Base-by-base conservation (phyloP, 2,329 filamentous ascomycete species). In the Dactylellina cionopaga region DNA sequence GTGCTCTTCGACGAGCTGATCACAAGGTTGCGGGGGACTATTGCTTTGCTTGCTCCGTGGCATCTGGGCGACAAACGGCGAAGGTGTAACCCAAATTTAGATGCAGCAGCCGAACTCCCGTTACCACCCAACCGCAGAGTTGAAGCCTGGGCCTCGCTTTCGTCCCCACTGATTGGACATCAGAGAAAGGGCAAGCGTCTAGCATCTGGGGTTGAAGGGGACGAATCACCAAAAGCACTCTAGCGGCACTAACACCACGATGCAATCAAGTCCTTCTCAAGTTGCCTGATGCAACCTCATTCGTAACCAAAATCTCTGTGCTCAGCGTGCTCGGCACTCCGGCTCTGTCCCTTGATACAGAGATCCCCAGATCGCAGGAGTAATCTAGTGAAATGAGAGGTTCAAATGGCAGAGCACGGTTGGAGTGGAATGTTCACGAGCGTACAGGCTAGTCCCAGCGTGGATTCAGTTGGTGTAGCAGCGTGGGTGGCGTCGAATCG, bases 231-330 rank as follows among this genome's bases (percentile, higher is more conserved):
- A 24, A 62, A 70, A 47, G 24, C 5, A 27, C 24, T 33, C 41
- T 63, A 70, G 65, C 31, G 49, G 31, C 3, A 31, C 24, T 17
- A 4, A 11, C 6, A 17, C 43, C 13, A 29, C 29, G 24, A 59
- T 70, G 55, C 47, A 60, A 55, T 54, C 24, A 31, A 37, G 39
- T 19, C n/a, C 55, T 70, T 62, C 39, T 62, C 55, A 49, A 62
- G 47, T 63, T 70, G 56, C 65, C 65, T 22, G 56, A 70, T 70
- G 56, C 56, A 70, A 70, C 65, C 39, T 55, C 47, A 69, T 60
- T 39, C 54, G 55, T 47, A 69, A 62, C 64, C 65, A 9, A 6
- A 22, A 7, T 47, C 15, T 27, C 9, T 46, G n/a, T n/a, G 33
- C 22, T 47, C 37, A 29, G 49, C 33, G 31, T 56, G 49, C 52